These are phyloP conservation scores for Takakia lepidozioides DNA, from an alignment of 225 moss, liverwort and hornwort genomes.

Conservation along the genomic window DNA sequence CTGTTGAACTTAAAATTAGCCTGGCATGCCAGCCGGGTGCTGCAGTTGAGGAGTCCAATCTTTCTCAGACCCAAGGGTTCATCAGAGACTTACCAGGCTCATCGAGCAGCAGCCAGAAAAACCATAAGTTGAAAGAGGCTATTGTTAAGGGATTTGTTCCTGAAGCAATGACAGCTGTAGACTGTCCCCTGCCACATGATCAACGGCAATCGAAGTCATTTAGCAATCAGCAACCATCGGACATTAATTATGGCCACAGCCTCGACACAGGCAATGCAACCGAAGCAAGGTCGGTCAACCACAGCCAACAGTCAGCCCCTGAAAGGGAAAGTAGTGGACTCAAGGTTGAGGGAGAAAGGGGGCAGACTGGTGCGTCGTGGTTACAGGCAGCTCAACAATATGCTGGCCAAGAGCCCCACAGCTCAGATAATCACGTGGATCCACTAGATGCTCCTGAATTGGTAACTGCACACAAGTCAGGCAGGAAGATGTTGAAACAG, in stretches of 20 bases:
- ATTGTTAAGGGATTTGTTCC: background rate
- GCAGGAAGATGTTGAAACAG: slow-evolving; percentile 8
- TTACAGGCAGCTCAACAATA: no score
- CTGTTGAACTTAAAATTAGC: slow-evolving; percentile 76
- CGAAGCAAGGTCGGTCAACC: no score
- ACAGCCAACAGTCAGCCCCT: no score
- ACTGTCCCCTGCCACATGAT: slow-evolving; percentile 1
- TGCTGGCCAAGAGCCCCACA: no score
- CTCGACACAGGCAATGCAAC: no score
- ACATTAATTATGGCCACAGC: slow-evolving; percentile 13
- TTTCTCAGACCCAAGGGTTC: slow-evolving; percentile 32
- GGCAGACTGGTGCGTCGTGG: slow-evolving; percentile 19
- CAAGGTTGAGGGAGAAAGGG: slow-evolving; percentile 8
- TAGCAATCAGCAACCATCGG: slow-evolving; percentile 18
- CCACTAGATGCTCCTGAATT: slow-evolving; percentile 11
- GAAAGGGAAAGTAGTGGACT: no score
- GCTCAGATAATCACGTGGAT: no score
- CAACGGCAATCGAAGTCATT: slow-evolving; percentile 9
- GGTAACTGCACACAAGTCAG: slow-evolving; percentile 20
- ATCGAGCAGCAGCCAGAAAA: no score
- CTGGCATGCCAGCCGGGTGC: slow-evolving; percentile 52
- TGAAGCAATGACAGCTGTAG: slow-evolving; percentile 1
- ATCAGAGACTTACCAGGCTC: no score
- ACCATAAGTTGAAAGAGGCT: slow-evolving; percentile 1
- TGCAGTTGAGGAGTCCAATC: slow-evolving; percentile 27